Conservation (phyloP, 2,329 filamentous ascomycete species). For the Aspergillus pseudoglaucus region DNA sequence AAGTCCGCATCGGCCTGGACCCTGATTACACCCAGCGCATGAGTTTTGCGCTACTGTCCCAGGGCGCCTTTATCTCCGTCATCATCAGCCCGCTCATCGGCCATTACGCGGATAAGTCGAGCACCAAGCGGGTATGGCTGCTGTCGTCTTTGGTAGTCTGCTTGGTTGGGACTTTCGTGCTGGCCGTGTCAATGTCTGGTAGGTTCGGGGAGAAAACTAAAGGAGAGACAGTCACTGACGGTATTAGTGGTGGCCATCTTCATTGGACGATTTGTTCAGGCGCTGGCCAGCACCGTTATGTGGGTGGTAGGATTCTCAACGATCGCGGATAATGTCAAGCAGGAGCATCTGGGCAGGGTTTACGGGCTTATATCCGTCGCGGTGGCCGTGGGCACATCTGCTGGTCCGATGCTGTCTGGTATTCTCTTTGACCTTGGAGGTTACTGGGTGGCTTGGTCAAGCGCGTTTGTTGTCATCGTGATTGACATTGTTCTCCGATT, state of each 20-base stretch:
- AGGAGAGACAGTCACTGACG: not conserved
- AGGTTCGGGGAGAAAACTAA: slow-evolving; percentile 1
- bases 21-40: slow-evolving; percentile 17
- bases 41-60: slow-evolving; percentile 19
- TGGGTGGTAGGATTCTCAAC: slow-evolving; percentile 25
- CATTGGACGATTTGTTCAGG: slow-evolving; percentile 21
- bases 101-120: slow-evolving; percentile 14
- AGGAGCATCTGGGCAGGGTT: slow-evolving; percentile 13
- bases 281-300: slow-evolving; percentile 17
- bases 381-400: slow-evolving; percentile 12
- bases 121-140: slow-evolving; percentile 15
- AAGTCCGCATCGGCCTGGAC: slow-evolving; percentile 20
- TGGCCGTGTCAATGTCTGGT: slow-evolving; percentile 19
- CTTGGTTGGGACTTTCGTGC: slow-evolving; percentile 14
- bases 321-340: slow-evolving; percentile 13
- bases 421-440: slow-evolving; percentile 17
- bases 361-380: not conserved
- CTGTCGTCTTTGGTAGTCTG: slow-evolving; percentile 14
- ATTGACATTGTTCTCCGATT: slow-evolving; percentile 25
- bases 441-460: slow-evolving; percentile 22
- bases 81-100: slow-evolving; percentile 18
- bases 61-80: slow-evolving; percentile 18
- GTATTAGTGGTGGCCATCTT: slow-evolving; percentile 17
- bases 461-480: slow-evolving; percentile 15
- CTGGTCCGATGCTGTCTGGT: slow-evolving; percentile 20